Evolutionary conservation across 208 protist species (phyloP), one percentile per base, ranked within the genome.

Genomic region (Trypanosoma cruzi): DNA sequence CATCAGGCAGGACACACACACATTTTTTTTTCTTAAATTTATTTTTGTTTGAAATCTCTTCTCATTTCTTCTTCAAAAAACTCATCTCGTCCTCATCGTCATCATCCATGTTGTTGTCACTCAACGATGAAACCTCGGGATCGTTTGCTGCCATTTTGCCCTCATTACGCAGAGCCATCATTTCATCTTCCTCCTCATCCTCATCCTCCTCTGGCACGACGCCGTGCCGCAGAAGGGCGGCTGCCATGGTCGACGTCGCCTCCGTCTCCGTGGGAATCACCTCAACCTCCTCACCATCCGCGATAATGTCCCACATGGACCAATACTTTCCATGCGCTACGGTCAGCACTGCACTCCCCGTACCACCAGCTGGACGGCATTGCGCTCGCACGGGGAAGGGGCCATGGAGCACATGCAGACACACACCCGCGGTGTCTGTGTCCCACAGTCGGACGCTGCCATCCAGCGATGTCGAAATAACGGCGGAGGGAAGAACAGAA

Each of bases 381-480:
- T 96, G 90, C 44, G 44, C 71, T 49, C 86, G 82, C 14, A 96
- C 72, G 0, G 90, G 86, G 49, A 67, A 68, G 7, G 70, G 80
- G 0, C 82, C 73, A 26, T 73, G 71, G 20, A 94, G 63, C 5
- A 77, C 80, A 54, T 77, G 78, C 49, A 75, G 84, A 46, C 82
- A 88, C 48, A 84, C 48, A 0, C 90, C 90, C 26, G 36, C 46
- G 0, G 68, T 86, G 69, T 96, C 79, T 2, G 73, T 59, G 66
- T 94, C 88, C 88, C 90, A 96, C 55, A 96, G 37, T 29, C 81
- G 69, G 57, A 94, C 36, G 2, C 80, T 92, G 46, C 82, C 76
- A 40, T 96, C 91, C 4, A 96, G 84, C 24, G 91, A 93, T 34
- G 91, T 96, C 0, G 88, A 81, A 40, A 85, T 62, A 16, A 96